Conservation (phyloP, 345 rosid species). For the Eucalyptus regnans region DNA sequence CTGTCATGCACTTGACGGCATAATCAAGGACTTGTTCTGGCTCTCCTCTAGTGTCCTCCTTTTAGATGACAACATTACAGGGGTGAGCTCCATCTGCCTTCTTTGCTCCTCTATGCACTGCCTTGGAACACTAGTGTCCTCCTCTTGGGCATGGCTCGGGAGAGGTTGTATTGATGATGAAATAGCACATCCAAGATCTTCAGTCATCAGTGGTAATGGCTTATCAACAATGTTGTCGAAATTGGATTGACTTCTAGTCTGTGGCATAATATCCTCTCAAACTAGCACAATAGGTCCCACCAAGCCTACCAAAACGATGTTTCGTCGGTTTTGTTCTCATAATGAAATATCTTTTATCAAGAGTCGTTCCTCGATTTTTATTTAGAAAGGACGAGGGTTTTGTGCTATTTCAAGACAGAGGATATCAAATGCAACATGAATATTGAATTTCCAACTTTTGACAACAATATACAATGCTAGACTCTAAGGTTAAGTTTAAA, state of each 20-base stretch:
- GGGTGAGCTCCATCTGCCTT: background rate
- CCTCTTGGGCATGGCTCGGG: background rate
- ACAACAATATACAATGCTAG: background rate
- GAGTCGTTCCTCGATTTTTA: no score
- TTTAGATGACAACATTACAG: background rate
- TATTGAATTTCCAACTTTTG: background rate
- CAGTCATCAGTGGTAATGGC: background rate
- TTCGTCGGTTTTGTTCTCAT: rapidly evolving
- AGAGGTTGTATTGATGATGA: background rate
- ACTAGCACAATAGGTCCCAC: background rate
- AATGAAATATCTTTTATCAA: no score
- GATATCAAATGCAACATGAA: background rate
- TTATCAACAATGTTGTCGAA: no score
- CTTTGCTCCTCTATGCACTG: background rate
- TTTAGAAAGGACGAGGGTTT: background rate
- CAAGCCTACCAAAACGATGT: background rate
- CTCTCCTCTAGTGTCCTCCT: background rate
- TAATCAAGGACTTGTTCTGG: background rate
- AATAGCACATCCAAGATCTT: background rate
- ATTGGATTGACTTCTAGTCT: background rate
- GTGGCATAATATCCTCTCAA: background rate
- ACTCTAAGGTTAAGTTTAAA: background rate
- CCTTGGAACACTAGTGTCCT: background rate
- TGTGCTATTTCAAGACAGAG: background rate
- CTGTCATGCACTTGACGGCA: background rate